A percentile compares a stretch with the other conserved stretches of the same genome.
Conservation (phyloP, 345 rosid genomes). For the Syzygium jambos region DNA sequence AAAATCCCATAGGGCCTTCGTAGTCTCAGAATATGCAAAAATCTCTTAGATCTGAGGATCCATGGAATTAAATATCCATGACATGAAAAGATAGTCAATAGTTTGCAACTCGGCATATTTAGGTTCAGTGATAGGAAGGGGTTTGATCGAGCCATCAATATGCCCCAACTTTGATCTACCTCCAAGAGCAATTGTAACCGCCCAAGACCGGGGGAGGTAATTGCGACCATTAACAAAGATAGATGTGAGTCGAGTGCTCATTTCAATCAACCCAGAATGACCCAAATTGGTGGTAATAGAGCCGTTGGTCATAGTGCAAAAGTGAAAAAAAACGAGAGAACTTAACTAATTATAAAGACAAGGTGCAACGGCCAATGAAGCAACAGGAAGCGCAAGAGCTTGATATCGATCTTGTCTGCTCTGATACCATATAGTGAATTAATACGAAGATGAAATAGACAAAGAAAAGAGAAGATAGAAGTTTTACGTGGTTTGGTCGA, state of each 20-base stretch:
- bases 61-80: neutral
- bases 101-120: neutral
- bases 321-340: neutral
- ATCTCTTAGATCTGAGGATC: neutral
- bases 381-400: neutral
- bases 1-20: rapidly evolving
- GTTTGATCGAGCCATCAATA: neutral
- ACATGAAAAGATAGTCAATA: neutral
- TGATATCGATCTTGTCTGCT: neutral
- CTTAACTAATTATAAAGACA: neutral
- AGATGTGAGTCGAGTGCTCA: neutral
- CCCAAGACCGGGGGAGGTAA: neutral
- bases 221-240: neutral
- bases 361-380: neutral
- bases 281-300: neutral
- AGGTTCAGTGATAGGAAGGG: neutral
- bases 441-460: neutral
- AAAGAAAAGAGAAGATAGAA: neutral
- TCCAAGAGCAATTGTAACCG: neutral
- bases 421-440: neutral
- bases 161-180: neutral
- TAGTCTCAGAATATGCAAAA: neutral
- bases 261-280: neutral
- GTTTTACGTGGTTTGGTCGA: neutral
- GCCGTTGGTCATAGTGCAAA: neutral